Base-by-base conservation (phyloP, 371 early-diverging fungal species). In the Mortierella sp. region DNA sequence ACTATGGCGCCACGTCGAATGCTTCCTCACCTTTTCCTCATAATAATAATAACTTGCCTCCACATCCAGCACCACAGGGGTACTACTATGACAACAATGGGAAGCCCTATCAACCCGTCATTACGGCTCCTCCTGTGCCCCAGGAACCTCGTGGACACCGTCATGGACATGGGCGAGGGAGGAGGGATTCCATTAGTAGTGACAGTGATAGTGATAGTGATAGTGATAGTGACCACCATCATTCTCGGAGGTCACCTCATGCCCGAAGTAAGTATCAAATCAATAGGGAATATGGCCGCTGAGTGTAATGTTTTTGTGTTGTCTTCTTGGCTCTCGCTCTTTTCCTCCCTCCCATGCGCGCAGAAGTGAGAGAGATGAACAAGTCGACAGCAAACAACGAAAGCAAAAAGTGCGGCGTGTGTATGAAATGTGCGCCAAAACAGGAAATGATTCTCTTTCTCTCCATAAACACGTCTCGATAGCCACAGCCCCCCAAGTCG, bases 1-100 rank as follows among this genome's bases (percentile, higher is more conserved):
- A 81, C 26, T 81, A 81, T 70, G 82, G 82, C 2, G 74, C 82
- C 21, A 78, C 60, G 38, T 31, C 31, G 16, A 74, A 65, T 16
- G 55, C 55, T 19, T 5, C 55, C 6, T n/a, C 31, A 31, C 63
- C 63, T 28, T 75, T 47, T 34, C 73, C 57, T 24, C 54, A 72
- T 38, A 70, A 48, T 28, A 55, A 74, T 60, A 52, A 54, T 14
- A 72, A 72, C 63, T 19, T 48, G 28, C 74, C 74, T 52, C 57
- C 28, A 38, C 73, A 65, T 2, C 54, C 42, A 45, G 45, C 26
- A 1, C 75, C 45, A 3, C 31, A 42, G 9, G 50, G 31, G 21
- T n/a, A 57, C 11, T 21, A 45, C 38, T 42, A 24, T 42, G 75
- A 74, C 58, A 57, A 76, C 68, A 76, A 47, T 13, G 68, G 68